phyloP scores from a whole-genome alignment of 495 filamentous ascomycete species.

The Lindgomyces ingoldianus region DNA sequence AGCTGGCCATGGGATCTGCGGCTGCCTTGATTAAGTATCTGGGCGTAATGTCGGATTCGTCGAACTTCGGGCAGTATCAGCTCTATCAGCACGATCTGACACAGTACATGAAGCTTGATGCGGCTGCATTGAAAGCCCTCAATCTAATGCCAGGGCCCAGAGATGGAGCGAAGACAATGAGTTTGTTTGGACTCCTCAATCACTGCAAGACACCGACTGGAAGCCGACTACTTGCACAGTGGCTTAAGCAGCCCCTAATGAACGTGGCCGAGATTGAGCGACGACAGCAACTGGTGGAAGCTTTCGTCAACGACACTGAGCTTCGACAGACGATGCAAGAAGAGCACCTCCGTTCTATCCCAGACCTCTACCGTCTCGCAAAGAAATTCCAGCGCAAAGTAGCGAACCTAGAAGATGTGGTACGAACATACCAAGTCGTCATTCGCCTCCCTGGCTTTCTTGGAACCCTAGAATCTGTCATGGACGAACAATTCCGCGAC shows the following conservation, averaged over 20 bases:
- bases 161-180: slow-evolving; percentile 98
- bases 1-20: slow-evolving; percentile 94
- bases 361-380: slow-evolving; percentile 88
- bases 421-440: slow-evolving; percentile 89
- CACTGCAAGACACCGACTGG: slow-evolving; percentile 97
- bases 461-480: slow-evolving; percentile 82
- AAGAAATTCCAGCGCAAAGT: slow-evolving; percentile 92
- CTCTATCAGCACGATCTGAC: slow-evolving; percentile 96
- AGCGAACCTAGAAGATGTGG: slow-evolving; percentile 93
- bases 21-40: slow-evolving; percentile 94
- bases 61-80: slow-evolving; percentile 95
- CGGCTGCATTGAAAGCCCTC: slow-evolving; percentile 87
- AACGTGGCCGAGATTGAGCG: slow-evolving; percentile 84
- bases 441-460: slow-evolving; percentile 91
- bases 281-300: slow-evolving; percentile 91
- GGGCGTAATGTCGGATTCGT: slow-evolving; percentile 82
- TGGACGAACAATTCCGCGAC: slow-evolving; percentile 91
- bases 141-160: slow-evolving; percentile 96
- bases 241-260: slow-evolving; percentile 98
- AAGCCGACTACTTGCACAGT: slow-evolving; percentile 87
- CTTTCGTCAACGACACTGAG: slow-evolving; percentile 91
- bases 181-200: slow-evolving; percentile 87
- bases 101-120: slow-evolving; percentile 98
- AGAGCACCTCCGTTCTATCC: slow-evolving; percentile 89
- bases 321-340: slow-evolving; percentile 97